Conservation (phyloP, 1,284 basidiomycete species). For the Malassezia caprae region DNA sequence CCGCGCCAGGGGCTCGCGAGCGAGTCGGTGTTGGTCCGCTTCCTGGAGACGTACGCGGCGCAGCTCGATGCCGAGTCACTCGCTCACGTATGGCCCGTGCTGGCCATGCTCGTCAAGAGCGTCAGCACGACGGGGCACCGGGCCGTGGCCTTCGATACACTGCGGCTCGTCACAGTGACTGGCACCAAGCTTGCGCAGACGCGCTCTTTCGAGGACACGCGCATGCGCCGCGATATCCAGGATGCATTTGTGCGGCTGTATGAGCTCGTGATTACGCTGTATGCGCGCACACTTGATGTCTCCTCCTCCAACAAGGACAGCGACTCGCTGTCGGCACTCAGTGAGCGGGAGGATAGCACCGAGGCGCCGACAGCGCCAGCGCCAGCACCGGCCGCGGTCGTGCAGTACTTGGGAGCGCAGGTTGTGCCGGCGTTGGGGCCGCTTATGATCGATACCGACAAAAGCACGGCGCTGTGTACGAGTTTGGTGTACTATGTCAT, state of each 20-base stretch:
- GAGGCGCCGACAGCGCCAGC: not conserved
- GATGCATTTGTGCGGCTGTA: constrained; percentile 77
- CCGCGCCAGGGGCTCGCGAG: constrained; percentile 22
- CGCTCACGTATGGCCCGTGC: constrained; percentile 69
- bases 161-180: constrained; percentile 71
- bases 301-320: constrained; percentile 25
- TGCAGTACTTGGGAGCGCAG: constrained; percentile 61
- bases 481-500: constrained; percentile 80
- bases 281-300: constrained; percentile 64
- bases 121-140: constrained; percentile 51
- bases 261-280: constrained; percentile 66
- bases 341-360: constrained; percentile 22
- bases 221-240: constrained; percentile 81
- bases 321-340: constrained; percentile 3
- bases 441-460: constrained; percentile 76
- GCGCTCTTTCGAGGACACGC: constrained; percentile 78
- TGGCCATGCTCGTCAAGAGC: constrained; percentile 70
- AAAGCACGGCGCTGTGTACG: constrained; percentile 63
- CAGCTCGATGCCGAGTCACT: constrained; percentile 78
- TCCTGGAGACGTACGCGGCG: constrained; percentile 76
- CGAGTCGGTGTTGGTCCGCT: constrained; percentile 57
- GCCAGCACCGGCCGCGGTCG: constrained; percentile 27
- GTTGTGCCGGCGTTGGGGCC: constrained; percentile 68
- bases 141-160: constrained; percentile 60
- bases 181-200: constrained; percentile 64